These are phyloP conservation scores for Saussurea involucrata DNA, from an alignment of 129 eudicot species.

Conservation along the genomic window DNA sequence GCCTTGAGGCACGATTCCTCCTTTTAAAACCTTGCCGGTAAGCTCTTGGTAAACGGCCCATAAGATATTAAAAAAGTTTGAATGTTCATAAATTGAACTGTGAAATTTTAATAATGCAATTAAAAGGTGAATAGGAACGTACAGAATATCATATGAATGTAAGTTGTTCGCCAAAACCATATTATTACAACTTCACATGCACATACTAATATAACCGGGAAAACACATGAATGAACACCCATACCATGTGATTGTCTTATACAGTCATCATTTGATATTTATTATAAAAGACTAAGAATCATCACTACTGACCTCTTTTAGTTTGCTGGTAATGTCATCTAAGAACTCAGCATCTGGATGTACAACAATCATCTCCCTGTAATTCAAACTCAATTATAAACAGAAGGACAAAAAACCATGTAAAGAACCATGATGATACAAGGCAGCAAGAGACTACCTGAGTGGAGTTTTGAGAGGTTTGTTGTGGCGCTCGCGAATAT, in stretches of 20 bases:
- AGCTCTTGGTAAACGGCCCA: no score
- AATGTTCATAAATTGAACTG: no score
- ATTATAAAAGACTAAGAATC: neutral
- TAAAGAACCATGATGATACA: neutral
- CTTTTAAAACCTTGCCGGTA: no score
- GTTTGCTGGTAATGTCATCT: slow-evolving; percentile 71
- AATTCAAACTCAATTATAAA: neutral
- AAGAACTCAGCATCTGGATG: slow-evolving; percentile 85
- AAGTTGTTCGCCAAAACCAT: no score
- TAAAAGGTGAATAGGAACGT: no score
- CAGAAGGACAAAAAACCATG: neutral
- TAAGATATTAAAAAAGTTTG: no score
- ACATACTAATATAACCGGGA: no score
- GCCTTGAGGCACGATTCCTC: no score
- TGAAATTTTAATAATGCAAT: no score
- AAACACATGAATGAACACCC: no score
- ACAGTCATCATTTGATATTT: neutral
- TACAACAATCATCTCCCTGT: slow-evolving; percentile 81
- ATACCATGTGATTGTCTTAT: neutral
- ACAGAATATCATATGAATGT: no score
- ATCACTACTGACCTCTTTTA: slow-evolving; percentile 52
- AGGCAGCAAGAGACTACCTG: slow-evolving; percentile 24
- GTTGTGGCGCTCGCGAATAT: slow-evolving; percentile 91
- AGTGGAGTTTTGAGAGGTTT: slow-evolving; percentile 88
- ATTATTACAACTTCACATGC: no score